Base-by-base conservation (phyloP, 2,329 filamentous ascomycete genomes). In the Stagonosporopsis vannaccii region DNA sequence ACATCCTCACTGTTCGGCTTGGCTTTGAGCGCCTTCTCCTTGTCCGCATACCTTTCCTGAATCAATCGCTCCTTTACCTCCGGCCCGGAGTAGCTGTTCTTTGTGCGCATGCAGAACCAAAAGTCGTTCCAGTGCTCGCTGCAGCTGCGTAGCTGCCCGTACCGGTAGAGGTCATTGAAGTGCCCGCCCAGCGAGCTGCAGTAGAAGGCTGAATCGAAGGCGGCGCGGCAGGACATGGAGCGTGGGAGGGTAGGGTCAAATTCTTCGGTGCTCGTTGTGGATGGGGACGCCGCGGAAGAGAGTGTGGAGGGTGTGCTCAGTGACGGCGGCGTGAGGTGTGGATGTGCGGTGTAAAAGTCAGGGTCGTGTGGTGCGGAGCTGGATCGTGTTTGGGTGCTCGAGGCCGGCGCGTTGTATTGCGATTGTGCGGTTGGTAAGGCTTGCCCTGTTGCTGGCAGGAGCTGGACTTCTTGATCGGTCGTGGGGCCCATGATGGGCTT, bases 31-130 rank as follows among this genome's bases (percentile, higher is more conserved):
- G 87, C 89, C 62, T 80, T 78, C 35, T 84, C 84, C 75, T 88
- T 89, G 62, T 84, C 81, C 60, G 85, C 81, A 77, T 93, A 91
- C 76, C 88, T 86, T 43, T 86, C 85, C 58, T 82, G 81, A 51
- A 96, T 83, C 66, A 78, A 72, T 61, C 78, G 83, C 57, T 84
- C 86, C 67, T 86, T 86, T 30, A 61, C 61, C 63, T 86, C 79
- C 39, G 82, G 78, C 22, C 85, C 83, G 0, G 82, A 76, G 69
- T 87, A 87, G 2, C 84, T 83, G 20, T 68, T 67, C 68, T 89
- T 87, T 33, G 87, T 88, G 62, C 91, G 88, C 93, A 98, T 97
- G 82, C 95, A 99, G 79, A 97, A 94, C 90, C 93, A 96, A 78
- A 97, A 98, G 76, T 97, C 91, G 59, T 89, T 85, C 92, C 94